Base-by-base conservation (phyloP, 2,329 filamentous ascomycete genomes). In the Trichoderma hamatum region DNA sequence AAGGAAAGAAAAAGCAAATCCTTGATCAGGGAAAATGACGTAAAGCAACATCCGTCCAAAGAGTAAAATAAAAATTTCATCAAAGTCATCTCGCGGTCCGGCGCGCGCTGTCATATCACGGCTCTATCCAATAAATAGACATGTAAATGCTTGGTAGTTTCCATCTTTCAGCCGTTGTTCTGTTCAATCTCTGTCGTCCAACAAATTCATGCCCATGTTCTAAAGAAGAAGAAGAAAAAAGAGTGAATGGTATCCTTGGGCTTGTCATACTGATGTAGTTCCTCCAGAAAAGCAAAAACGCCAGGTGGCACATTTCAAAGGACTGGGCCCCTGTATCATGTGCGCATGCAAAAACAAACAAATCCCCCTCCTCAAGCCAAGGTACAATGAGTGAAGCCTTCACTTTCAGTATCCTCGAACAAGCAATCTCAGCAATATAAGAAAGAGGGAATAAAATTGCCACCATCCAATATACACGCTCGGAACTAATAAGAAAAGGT, bases 391-490 rank as follows among this genome's bases (percentile, higher is more conserved):
- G 49, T 55, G 46, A 52, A n/a, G 49, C 28, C 5, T 36, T 51
- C 56, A 62, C 46, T 56, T 46, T 16, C 49, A 56, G 65, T 43
- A 32, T 67, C 62, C 52, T 51, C 36, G 52, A 43, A 21, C 11
- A 54, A 26, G 24, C 26, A 55, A 49, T 39, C 26, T 54, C 46
- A 43, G 24, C 43, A 69, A 58, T 68, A 11, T 51, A 34, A 63
- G 68, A 63, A 69, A 70, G 34, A 69, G 63, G 51, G 55, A 70
- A 69, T 70, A 34, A 58, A 71, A 71, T 69, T 54, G 72, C 67
- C 71, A 69, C 70, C 70, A 63, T 73, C 67, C 71, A 73, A 73
- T 72, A 56, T 71, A 71, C 43, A 56, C 64, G 56, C 56, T 61
- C 52, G 34, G 51, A 60, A 28, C 21, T 32, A 56, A 43, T 21